Percentiles rank a stretch among this genome's conserved stretches.
phyloP scores from a whole-genome alignment of 768 basidiomycete species.

The Hypholoma sublateritium region DNA sequence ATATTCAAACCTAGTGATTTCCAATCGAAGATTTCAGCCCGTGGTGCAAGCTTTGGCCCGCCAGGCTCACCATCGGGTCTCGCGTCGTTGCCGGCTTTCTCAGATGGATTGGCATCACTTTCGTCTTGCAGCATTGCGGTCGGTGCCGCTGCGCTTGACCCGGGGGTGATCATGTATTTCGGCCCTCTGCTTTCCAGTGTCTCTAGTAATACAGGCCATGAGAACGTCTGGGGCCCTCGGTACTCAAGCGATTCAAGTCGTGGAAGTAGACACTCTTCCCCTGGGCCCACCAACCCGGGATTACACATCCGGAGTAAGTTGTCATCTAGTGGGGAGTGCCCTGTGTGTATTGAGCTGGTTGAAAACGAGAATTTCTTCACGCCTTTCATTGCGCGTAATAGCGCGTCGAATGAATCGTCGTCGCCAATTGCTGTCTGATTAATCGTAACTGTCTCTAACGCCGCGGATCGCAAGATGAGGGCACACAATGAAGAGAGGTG shows the following conservation, averaged over 20 bases:
- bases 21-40: not conserved
- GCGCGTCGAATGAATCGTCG: conserved; percentile 2
- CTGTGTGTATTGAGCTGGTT: not conserved
- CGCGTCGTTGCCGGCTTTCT: not conserved
- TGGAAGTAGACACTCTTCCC: conserved; percentile 7
- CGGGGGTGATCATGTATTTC: too few species aligned
- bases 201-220: conserved; percentile 8
- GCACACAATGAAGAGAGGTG: conserved; percentile 3
- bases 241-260: conserved; percentile 11
- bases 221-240: conserved; percentile 10
- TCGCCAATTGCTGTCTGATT: conserved; percentile 2
- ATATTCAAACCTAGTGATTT: conserved; percentile 1
- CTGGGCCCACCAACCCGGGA: not conserved
- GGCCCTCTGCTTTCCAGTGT: conserved; percentile 5
- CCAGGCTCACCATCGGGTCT: not conserved
- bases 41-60: not conserved
- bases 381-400: not conserved
- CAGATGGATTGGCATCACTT: not conserved
- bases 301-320: conserved; percentile 9
- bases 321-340: conserved; percentile 7
- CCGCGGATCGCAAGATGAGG: conserved; percentile 5
- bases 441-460: conserved; percentile 5
- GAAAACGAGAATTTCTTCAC: conserved; percentile 5
- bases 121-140: too few species aligned
- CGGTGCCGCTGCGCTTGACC: too few species aligned